A percentile compares a stretch with the other conserved stretches of the same genome.
Conservation (phyloP, 169 alveolate genomes). For the Condylostoma magnum region DNA sequence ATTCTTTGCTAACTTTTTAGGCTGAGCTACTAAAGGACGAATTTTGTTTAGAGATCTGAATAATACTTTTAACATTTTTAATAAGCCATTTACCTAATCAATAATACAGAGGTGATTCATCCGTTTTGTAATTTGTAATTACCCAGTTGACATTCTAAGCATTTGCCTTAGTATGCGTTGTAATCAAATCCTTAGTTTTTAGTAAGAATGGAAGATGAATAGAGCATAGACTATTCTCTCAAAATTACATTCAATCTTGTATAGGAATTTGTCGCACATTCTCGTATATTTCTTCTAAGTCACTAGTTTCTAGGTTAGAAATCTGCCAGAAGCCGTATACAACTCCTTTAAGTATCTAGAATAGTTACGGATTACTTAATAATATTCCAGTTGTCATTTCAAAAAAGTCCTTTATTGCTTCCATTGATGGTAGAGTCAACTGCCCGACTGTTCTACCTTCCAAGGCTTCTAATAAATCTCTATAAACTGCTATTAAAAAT, state of each 20-base stretch:
- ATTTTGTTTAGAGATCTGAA: no score
- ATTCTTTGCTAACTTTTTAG: background rate
- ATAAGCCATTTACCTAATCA: no score
- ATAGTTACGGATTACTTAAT: background rate
- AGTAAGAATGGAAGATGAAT: background rate
- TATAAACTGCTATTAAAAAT: background rate
- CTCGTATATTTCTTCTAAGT: background rate
- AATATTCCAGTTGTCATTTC: background rate
- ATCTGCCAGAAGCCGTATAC: background rate
- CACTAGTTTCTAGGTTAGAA: background rate
- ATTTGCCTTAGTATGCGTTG: background rate
- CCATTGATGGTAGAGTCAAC: conserved; percentile 3
- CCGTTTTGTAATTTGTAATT: background rate
- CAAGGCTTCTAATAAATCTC: conserved; percentile 13
- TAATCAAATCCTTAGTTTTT: background rate
- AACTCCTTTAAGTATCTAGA: conserved; percentile 22
- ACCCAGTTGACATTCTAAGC: background rate
- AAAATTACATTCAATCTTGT: background rate
- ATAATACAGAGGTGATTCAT: conserved; percentile 20
- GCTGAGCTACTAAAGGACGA: conserved; percentile 26
- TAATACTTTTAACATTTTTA: no score
- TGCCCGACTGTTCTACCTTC: background rate
- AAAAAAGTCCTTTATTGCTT: background rate
- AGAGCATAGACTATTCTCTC: background rate
- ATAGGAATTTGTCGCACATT: no score